These are phyloP conservation scores for Salvia rosmarinus DNA, from an alignment of 257 asterid genomes.

Conservation along the genomic window DNA sequence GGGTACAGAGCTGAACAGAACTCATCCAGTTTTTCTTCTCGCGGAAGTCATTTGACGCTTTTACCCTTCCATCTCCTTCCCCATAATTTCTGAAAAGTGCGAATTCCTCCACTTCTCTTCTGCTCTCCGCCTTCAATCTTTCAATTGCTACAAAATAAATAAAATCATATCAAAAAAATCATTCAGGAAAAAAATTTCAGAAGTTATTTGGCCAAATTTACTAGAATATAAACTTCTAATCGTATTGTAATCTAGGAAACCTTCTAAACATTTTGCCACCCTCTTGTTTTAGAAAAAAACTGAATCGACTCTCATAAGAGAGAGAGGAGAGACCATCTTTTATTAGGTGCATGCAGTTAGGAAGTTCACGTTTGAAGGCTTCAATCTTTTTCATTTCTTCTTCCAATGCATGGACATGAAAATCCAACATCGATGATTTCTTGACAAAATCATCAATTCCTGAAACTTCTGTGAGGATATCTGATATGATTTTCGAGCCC, in stretches of 20 bases:
- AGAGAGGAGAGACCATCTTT: slow-evolving; percentile 35
- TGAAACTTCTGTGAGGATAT: slow-evolving; percentile 39
- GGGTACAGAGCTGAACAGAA: slow-evolving; percentile 58
- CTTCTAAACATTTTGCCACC: no score
- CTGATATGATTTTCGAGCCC: slow-evolving; percentile 43
- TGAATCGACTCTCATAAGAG: background rate
- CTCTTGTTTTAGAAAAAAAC: no score
- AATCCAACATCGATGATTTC: slow-evolving; percentile 33
- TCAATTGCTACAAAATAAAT: slow-evolving; percentile 45
- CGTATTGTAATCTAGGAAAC: no score
- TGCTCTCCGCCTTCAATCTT: slow-evolving; percentile 49
- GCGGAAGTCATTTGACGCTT: slow-evolving; percentile 37
- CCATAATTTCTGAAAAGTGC: slow-evolving; percentile 15
- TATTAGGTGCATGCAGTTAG: slow-evolving; percentile 46
- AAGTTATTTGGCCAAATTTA: no score
- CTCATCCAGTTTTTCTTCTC: slow-evolving; percentile 65
- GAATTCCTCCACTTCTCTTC: slow-evolving; percentile 34
- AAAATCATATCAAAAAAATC: background rate
- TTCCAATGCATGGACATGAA: slow-evolving; percentile 35
- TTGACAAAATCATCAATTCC: slow-evolving; percentile 26
- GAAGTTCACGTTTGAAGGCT: slow-evolving; percentile 49
- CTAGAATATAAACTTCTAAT: no score
- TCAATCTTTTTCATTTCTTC: slow-evolving; percentile 46
- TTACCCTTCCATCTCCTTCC: slow-evolving; percentile 40
- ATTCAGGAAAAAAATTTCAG: background rate